Base-by-base conservation (phyloP, 2,329 filamentous ascomycete genomes). In the Aciculosporium take region DNA sequence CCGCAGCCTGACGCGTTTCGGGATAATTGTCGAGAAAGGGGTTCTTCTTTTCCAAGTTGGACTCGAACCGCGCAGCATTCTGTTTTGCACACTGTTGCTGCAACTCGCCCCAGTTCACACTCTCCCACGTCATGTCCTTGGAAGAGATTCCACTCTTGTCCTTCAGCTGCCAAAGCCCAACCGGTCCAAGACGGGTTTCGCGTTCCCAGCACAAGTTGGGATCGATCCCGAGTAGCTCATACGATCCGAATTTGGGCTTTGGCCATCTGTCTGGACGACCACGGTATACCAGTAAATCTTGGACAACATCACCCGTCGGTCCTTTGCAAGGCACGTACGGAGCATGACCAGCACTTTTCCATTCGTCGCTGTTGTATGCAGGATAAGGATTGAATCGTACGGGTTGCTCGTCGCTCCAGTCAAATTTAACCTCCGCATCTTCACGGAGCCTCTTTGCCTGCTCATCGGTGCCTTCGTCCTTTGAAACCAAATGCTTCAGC, bases 341-440 rank as follows among this genome's bases (percentile, higher is more conserved):
- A 13, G 78, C 80, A 37, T 70, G 66, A 48, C 71, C 71, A 24
- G 62, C 56, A 37, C 63, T 60, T 50, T 66, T 71, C 79, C 79
- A 87, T 12, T 65, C 58, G 3, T 65, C 61, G 39, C 68, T 71
- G 52, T 83, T 81, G 61, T 86, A 84, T 13, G 73, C 63, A 1
- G 82, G 81, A 48, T 86, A 87, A 0, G 83, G 83, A 44, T 79
- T 69, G 58, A 84, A 85, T 17, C 71, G 64, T 41, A 73, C 64
- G 1, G 76, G 71, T 38, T 65, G 59, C 33, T 69, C 61, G 10
- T 59, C 54, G 40, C 54, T 67, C 50, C 68, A 72, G 28, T 58
- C 58, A 23, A 57, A 47, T 37, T 54, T 52, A 7, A 55, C 51
- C n/a, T 58, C 53, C 39, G 61, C 50, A 27, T 62, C 58, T 36